These are phyloP conservation scores for Colletotrichum musicola DNA, from an alignment of 2,329 filamentous ascomycete species.

Conservation along the genomic window DNA sequence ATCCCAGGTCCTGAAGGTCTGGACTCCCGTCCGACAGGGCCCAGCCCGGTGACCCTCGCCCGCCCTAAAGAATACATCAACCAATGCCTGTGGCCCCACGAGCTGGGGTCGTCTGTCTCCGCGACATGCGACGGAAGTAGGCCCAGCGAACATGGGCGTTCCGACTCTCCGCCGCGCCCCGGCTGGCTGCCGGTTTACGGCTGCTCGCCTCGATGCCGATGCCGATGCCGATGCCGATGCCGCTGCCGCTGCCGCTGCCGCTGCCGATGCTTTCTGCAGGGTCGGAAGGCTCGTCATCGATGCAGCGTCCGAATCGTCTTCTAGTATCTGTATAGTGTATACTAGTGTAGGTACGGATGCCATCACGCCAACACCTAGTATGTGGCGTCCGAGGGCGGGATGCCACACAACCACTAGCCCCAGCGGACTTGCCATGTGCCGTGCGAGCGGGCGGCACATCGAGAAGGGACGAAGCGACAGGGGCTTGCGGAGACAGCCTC, in stretches of 20 bases:
- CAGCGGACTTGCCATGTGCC: conserved; percentile 27
- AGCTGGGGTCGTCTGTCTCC: conserved; percentile 5
- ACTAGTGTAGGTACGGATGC: too few species aligned
- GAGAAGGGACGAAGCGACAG: conserved; percentile 4
- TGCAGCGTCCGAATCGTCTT: conserved; percentile 13
- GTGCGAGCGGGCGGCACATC: conserved; percentile 17
- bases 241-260: not conserved
- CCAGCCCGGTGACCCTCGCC: conserved; percentile 12
- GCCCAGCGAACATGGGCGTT: conserved; percentile 10
- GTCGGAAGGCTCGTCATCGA: conserved; percentile 3
- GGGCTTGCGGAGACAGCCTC: not conserved
- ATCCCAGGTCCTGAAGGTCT: conserved; percentile 29
- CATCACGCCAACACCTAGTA: not conserved
- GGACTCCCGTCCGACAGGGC: conserved; percentile 28
- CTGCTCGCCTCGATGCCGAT: not conserved
- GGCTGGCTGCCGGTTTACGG: too few species aligned
- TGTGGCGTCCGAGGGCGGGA: conserved; percentile 25
- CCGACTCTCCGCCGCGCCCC: not conserved
- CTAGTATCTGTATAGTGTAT: too few species aligned
- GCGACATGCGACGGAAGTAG: not conserved
- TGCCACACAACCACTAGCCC: conserved; percentile 21
- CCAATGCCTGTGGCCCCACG: conserved; percentile 14
- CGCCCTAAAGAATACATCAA: conserved; percentile 18
- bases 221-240: not conserved
- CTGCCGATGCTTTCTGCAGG: not conserved